These are phyloP conservation scores for Liquidambar formosana DNA, from an alignment of 164 flowering plant genomes.

Conservation along the genomic window DNA sequence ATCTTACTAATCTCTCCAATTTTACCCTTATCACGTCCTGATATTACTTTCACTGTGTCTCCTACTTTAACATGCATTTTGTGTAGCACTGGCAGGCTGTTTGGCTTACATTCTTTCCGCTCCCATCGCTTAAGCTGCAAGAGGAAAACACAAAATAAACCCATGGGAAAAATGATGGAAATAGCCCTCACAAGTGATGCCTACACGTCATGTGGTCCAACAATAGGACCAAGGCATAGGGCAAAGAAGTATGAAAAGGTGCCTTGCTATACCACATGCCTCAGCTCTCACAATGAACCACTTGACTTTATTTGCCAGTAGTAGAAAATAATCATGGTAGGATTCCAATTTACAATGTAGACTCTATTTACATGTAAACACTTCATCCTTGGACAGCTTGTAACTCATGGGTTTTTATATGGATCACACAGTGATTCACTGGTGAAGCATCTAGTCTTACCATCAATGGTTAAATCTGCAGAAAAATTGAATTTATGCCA, in stretches of 20 bases:
- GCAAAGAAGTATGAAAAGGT: background rate
- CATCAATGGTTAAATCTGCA: background rate
- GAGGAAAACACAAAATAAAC: conserved; percentile 1
- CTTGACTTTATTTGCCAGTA: too few species aligned
- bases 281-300: too few species aligned
- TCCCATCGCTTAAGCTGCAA: conserved; percentile 93
- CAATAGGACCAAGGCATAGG: background rate
- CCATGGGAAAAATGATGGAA: background rate
- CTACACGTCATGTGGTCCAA: background rate
- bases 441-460: background rate
- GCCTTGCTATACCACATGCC: too few species aligned
- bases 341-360: too few species aligned
- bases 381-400: too few species aligned
- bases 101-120: conserved; percentile 86
- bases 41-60: conserved; percentile 82
- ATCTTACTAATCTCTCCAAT: conserved; percentile 66
- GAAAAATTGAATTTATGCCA: background rate
- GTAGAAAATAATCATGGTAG: too few species aligned
- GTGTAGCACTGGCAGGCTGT: conserved; percentile 83
- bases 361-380: too few species aligned
- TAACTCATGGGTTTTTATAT: too few species aligned
- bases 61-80: conserved; percentile 96
- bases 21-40: conserved; percentile 88
- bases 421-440: too few species aligned
- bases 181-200: background rate